Evolutionary conservation across 805 yeast genomes (phyloP).

Genomic region (Cephaloascus fragrans): DNA sequence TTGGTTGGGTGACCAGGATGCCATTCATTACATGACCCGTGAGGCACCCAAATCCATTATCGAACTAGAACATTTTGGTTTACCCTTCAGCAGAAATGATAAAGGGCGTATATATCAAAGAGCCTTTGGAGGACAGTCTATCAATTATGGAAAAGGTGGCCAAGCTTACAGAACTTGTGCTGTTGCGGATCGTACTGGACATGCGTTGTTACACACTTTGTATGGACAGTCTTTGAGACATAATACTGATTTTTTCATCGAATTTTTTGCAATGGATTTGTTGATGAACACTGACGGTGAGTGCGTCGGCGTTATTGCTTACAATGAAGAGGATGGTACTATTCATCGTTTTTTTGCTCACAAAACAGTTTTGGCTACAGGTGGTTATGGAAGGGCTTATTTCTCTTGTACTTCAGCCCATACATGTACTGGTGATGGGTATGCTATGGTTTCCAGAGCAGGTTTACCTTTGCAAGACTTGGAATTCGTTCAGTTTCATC

Average conservation of each 20-base stretch:
- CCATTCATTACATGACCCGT: conserved; percentile 37
- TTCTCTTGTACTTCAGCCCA: conserved; percentile 40
- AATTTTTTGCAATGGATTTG: conserved; percentile 36
- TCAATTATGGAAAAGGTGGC: conserved; percentile 38
- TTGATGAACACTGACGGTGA: conserved; percentile 35
- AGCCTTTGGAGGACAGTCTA: conserved; percentile 38
- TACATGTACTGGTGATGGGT: conserved; percentile 41
- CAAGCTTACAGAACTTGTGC: conserved; percentile 41
- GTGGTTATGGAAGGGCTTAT: conserved; percentile 38
- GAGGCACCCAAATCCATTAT: conserved; percentile 35
- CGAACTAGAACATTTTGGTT: conserved; percentile 37
- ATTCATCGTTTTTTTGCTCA: conserved; percentile 36
- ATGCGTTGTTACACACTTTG: conserved; percentile 34
- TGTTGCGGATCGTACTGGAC: conserved; percentile 39
- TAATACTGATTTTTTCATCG: conserved; percentile 36
- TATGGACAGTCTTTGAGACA: conserved; percentile 37
- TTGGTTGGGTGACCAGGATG: conserved; percentile 40
- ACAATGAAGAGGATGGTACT: conserved; percentile 38
- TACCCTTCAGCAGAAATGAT: conserved; percentile 36
- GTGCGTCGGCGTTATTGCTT: conserved; percentile 36
- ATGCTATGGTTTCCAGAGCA: conserved; percentile 37
- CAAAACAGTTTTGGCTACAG: conserved; percentile 35
- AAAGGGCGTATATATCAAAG: conserved; percentile 37
- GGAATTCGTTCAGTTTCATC: conserved; percentile 39
- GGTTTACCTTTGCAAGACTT: conserved; percentile 37